phyloP scores from a whole-genome alignment of 1,284 basidiomycete species.

The Malassezia restricta region DNA sequence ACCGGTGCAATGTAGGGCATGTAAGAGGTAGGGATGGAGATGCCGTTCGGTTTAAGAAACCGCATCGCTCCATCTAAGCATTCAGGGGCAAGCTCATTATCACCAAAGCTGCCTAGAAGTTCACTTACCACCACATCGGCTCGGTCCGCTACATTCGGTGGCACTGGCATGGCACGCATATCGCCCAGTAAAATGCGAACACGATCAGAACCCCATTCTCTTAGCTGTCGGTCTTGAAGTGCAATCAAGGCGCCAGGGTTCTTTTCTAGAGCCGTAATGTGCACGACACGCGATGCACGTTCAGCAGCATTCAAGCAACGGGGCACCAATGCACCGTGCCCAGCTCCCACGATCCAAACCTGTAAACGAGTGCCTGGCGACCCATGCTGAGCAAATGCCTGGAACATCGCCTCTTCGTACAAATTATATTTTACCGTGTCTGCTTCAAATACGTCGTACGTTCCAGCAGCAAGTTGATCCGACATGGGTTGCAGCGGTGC shows the following conservation, averaged over 20 bases:
- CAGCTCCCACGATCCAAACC: slow-evolving; percentile 71
- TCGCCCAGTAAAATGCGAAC: slow-evolving; percentile 81
- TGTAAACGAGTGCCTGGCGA: slow-evolving; percentile 50
- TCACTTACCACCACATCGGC: slow-evolving; percentile 93
- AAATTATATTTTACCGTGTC: slow-evolving; percentile 92
- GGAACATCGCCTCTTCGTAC: slow-evolving; percentile 63
- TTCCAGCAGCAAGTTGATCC: slow-evolving; percentile 87
- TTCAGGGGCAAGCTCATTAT: slow-evolving; percentile 96
- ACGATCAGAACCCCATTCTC: slow-evolving; percentile 63
- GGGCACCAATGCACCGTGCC: slow-evolving; percentile 82
- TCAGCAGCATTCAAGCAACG: slow-evolving; percentile 68
- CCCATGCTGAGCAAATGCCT: slow-evolving; percentile 58
- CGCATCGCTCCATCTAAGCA: slow-evolving; percentile 90
- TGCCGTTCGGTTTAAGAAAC: slow-evolving; percentile 58
- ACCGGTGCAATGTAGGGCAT: slow-evolving; percentile 86
- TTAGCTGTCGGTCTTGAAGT: slow-evolving; percentile 31
- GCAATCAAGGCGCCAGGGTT: slow-evolving; percentile 51
- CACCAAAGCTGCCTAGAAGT: slow-evolving; percentile 89
- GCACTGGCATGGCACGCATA: slow-evolving; percentile 63
- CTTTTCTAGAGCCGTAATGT: slow-evolving; percentile 79
- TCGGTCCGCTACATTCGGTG: slow-evolving; percentile 52
- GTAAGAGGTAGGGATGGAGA: slow-evolving; percentile 92
- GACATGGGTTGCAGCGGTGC: slow-evolving; percentile 87
- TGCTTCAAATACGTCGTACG: slow-evolving; percentile 93
- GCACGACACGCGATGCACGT: slow-evolving; percentile 56